Percentiles rank a stretch among this genome's conserved stretches.
Conservation (phyloP, 305 asterid genomes). For the Ilex paraguariensis region DNA sequence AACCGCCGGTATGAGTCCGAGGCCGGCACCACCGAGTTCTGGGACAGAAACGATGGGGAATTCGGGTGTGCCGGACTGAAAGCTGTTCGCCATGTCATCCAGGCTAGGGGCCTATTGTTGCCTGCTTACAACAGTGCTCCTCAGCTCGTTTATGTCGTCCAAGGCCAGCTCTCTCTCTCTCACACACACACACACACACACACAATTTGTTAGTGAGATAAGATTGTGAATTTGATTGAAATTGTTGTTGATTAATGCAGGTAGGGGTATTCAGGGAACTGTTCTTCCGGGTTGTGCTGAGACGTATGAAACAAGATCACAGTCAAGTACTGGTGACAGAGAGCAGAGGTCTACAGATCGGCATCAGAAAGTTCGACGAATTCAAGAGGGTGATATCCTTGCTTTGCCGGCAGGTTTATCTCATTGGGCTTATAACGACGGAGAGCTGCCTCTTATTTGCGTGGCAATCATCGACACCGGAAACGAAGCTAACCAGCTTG, state of each 20-base stretch:
- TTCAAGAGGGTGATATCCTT: slow-evolving; percentile 43
- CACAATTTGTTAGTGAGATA: too few relatives aligned
- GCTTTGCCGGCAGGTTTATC: slow-evolving; percentile 56
- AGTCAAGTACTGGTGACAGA: background rate
- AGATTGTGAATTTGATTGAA: too few relatives aligned
- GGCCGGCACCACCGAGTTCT: slow-evolving; percentile 53
- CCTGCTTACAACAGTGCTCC: slow-evolving; percentile 72
- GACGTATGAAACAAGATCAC: slow-evolving; percentile 38
- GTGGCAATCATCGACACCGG: slow-evolving; percentile 55
- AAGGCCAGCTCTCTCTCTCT: slow-evolving; percentile 24
- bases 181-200: too few relatives aligned
- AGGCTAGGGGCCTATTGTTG: slow-evolving; percentile 41
- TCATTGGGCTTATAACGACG: slow-evolving; percentile 58
- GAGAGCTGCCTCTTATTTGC: slow-evolving; percentile 30
- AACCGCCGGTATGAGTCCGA: slow-evolving; percentile 32
- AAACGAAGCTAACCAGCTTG: slow-evolving; percentile 53
- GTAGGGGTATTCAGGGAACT: slow-evolving; percentile 41
- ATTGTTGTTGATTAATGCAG: slow-evolving; percentile 17
- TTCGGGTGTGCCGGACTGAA: slow-evolving; percentile 61
- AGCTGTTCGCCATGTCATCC: slow-evolving; percentile 33
- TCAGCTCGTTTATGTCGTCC: slow-evolving; percentile 37
- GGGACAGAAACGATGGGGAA: slow-evolving; percentile 48
- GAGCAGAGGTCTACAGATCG: slow-evolving; percentile 20
- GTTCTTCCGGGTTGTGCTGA: slow-evolving; percentile 61
- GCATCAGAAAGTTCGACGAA: slow-evolving; percentile 49